Percentiles rank a stretch among this genome's conserved stretches.
Evolutionary conservation across 495 filamentous ascomycete species (phyloP).

Genomic region (Xylaria bambusicola): DNA sequence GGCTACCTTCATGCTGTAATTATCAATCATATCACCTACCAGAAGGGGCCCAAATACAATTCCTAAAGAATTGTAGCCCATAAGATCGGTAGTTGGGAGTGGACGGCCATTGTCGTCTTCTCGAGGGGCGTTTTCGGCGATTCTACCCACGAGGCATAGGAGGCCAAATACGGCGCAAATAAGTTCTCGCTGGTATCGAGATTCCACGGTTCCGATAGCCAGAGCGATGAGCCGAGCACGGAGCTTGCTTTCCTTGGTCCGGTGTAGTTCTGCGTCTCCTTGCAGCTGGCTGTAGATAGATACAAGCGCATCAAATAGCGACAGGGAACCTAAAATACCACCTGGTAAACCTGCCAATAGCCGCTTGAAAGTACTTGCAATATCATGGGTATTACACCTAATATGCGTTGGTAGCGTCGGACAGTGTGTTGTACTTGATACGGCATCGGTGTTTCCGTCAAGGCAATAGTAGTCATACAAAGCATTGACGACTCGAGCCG

Average conservation of each 20-base stretch:
- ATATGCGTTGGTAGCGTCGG: slow-evolving; percentile 59
- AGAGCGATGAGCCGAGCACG: slow-evolving; percentile 65
- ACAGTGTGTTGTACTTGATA: slow-evolving; percentile 55
- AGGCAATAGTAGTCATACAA: slow-evolving; percentile 66
- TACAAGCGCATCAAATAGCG: slow-evolving; percentile 65
- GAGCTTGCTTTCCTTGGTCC: slow-evolving; percentile 53
- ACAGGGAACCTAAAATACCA: slow-evolving; percentile 70
- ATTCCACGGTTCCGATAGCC: slow-evolving; percentile 56
- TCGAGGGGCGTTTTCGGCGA: slow-evolving; percentile 50
- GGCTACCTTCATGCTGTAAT: slow-evolving; percentile 42
- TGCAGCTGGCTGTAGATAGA: slow-evolving; percentile 60
- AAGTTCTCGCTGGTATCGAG: slow-evolving; percentile 60
- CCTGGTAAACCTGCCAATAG: slow-evolving; percentile 70
- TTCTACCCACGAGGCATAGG: slow-evolving; percentile 55
- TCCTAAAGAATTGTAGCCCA: slow-evolving; percentile 64
- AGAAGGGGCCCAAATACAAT: slow-evolving; percentile 67
- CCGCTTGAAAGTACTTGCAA: slow-evolving; percentile 72
- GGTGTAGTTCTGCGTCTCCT: slow-evolving; percentile 48
- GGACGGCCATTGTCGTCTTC: slow-evolving; percentile 51
- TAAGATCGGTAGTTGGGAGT: slow-evolving; percentile 50
- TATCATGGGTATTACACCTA: slow-evolving; percentile 61
- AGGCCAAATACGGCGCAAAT: slow-evolving; percentile 69
- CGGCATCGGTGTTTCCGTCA: slow-evolving; percentile 47
- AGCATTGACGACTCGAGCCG: slow-evolving; percentile 51
- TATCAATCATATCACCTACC: slow-evolving; percentile 56